These are phyloP conservation scores for Aspergillus nomiae DNA, from an alignment of 2,329 filamentous ascomycete genomes.

Conservation along the genomic window DNA sequence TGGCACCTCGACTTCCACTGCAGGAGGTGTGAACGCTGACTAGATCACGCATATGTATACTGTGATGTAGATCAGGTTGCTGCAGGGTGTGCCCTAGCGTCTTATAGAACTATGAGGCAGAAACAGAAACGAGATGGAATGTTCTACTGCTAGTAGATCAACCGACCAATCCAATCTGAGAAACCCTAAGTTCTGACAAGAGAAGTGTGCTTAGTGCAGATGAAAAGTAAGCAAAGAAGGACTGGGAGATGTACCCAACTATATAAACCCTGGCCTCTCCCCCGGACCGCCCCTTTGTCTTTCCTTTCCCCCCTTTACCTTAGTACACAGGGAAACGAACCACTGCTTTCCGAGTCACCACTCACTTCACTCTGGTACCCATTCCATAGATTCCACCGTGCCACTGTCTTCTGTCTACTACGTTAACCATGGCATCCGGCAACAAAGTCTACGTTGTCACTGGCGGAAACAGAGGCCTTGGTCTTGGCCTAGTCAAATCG, in stretches of 20 bases:
- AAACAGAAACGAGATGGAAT: neutral
- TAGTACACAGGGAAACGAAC: neutral
- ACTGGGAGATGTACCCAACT: neutral
- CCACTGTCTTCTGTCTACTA: neutral
- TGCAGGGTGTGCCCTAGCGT: neutral
- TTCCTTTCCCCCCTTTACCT: neutral
- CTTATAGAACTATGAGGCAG: too few relatives aligned
- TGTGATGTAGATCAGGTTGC: neutral
- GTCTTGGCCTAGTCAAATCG: slow-evolving; percentile 24
- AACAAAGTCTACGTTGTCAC: slow-evolving; percentile 33
- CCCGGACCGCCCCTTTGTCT: neutral
- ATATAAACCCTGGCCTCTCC: neutral
- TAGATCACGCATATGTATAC: neutral
- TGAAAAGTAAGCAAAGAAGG: neutral
- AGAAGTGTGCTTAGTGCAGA: neutral
- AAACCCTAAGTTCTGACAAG: neutral
- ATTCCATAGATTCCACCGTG: neutral
- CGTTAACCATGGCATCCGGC: neutral
- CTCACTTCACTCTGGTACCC: neutral
- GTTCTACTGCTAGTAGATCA: neutral
- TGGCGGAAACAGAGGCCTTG: slow-evolving; percentile 32
- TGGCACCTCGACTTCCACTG: too few relatives aligned
- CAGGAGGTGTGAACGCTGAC: too few relatives aligned
- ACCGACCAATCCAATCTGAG: neutral
- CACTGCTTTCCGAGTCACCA: neutral